Conservation (phyloP, 1,284 basidiomycete species). For the Ganoderma leucocontextum region DNA sequence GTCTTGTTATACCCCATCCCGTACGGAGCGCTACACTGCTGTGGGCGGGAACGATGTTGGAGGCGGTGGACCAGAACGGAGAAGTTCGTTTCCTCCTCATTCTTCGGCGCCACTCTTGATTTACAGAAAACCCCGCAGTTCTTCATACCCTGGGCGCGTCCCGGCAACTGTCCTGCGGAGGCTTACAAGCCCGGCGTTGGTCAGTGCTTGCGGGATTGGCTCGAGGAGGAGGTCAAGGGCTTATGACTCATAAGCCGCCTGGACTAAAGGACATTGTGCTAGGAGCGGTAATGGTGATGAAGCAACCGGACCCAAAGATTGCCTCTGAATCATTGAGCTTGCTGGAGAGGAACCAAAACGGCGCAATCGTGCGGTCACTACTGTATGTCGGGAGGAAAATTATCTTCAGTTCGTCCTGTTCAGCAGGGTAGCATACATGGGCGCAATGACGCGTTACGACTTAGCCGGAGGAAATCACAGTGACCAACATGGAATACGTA, state of each 20-base stretch:
- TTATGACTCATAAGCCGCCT: slow-evolving; percentile 16
- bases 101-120: background rate
- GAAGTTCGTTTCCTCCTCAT: slow-evolving; percentile 25
- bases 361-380: too few species aligned
- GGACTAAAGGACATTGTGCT: background rate
- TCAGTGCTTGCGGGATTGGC: slow-evolving; percentile 51
- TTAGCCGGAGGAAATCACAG: too few species aligned
- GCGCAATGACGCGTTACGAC: too few species aligned
- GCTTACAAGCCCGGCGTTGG: slow-evolving; percentile 47
- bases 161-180: slow-evolving; percentile 41
- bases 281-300: too few species aligned
- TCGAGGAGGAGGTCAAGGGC: slow-evolving; percentile 47
- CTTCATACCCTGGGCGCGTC: slow-evolving; percentile 55
- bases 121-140: slow-evolving; percentile 41
- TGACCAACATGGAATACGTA: too few species aligned
- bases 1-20: slow-evolving; percentile 28
- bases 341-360: too few species aligned
- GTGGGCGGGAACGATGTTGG: slow-evolving; percentile 37
- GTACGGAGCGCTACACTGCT: slow-evolving; percentile 37
- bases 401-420: too few species aligned
- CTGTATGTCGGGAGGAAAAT: too few species aligned
- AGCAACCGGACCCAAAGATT: too few species aligned
- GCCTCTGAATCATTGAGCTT: too few species aligned
- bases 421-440: too few species aligned
- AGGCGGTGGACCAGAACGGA: slow-evolving; percentile 35